Base-by-base conservation (phyloP, 257 asterid species). In the Fraxinus americana region DNA sequence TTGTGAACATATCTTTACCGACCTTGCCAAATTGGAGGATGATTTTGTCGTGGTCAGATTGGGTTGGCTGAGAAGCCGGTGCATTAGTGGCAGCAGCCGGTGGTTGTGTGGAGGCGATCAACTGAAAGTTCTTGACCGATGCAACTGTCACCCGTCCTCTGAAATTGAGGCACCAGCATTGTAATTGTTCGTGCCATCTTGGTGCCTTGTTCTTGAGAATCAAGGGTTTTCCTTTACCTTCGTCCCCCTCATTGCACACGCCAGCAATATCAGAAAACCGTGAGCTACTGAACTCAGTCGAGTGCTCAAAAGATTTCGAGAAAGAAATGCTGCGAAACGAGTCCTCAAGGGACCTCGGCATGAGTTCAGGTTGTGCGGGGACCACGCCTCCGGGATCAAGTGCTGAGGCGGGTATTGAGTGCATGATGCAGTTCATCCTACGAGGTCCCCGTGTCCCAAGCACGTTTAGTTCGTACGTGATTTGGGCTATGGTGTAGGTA, bases 131-230 rank as follows among this genome's bases (percentile, higher is more conserved):
- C 87, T 91, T 91, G 16, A 89, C 96, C 0, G 96, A 91, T 0
- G 94, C 94, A 11, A 91, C 94, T 0, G 94, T 91, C 63, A 91
- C 94, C 39, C 96, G 87, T n/a, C 96, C 96, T 5, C 90, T 74
- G 75, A 91, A 89, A 72, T 91, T 89, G 30, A 91, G 86, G 83
- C 94, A 91, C 96, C 96, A 91, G 81, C 93, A 87, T 76, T 91
- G 90, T 74, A 88, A 69, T 83, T 91, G 91, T 59, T 91, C 94
- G 43, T 91, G 94, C 94, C 94, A 91, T 2, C 96, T 85, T 0
- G 96, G 92, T 3, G 90, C 50, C 88, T 91, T 91, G 86, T 91
- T 91, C 83, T 85, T 86, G 30, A 91, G 87, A 75, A 91, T 88
- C 82, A 91, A 69, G 2, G 94, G 94, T 85, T 72, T 75, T 1